Base-by-base conservation (phyloP, 345 rosid species). In the Sonneratia caseolaris region DNA sequence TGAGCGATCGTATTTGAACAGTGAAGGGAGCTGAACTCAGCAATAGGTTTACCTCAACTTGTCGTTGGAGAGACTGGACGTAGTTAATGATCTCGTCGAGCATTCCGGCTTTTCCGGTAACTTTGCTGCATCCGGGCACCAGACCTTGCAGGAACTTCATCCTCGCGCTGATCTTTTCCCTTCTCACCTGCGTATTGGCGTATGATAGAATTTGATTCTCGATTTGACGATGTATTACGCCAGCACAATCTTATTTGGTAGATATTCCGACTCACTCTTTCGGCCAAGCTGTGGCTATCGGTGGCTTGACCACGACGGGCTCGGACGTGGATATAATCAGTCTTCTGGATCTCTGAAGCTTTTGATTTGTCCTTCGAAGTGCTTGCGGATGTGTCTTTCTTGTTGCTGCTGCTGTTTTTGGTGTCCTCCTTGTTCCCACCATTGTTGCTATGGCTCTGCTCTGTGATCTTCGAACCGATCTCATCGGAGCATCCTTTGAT, bases 241-340 rank as follows among this genome's bases (percentile, higher is more conserved):
- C 9, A 47, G 13, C 15, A 0, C 15, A 10, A 47, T 47, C 51
- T 47, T 13, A 47, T 13, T 47, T 2, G 51, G 51, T 6, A 47
- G 51, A 13, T 7, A 47, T 47, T 47, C 13, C 0, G 13, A 47
- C 51, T 47, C 51, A 47, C 51, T 47, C 99, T 83, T 80, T 95
- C 99, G 37, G 99, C 99, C 72, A 95, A 82, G 82, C 98, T 95
- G 77, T 95, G 99, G 81, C 97, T 95, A 72, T 95, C 97, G 37
- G 99, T 92, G 72, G 99, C 99, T 81, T 95, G 97, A 22, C 99
- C 99, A 12, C 99, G 87, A 10, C 97, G 93, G 7, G 98, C 99
- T 48, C 99, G 79, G 76, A 95, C 98, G 75, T 95, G 99, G 75
- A 95, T 95, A 80, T 87, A 95, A 82, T 92, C 99, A 0, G 82